Evolutionary conservation across 768 basidiomycete species (phyloP).

Genomic region (Calocybe indica): DNA sequence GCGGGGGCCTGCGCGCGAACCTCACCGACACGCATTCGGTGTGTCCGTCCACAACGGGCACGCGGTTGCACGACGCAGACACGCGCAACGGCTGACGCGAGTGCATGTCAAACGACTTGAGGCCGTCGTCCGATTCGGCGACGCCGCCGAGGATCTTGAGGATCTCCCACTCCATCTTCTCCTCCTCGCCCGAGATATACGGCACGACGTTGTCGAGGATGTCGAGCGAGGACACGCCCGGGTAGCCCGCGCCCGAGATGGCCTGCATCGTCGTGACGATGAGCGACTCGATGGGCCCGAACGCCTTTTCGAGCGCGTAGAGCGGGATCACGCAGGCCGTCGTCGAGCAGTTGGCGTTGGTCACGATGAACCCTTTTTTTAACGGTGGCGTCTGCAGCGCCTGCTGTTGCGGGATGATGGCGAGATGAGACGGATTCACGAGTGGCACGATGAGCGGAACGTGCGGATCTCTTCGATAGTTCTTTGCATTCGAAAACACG

Average conservation of each 20-base stretch:
- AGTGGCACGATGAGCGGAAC: slow-evolving; percentile 96
- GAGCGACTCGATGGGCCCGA: slow-evolving; percentile 90
- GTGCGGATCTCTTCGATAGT: slow-evolving; percentile 84
- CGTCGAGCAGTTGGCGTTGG: slow-evolving; percentile 98
- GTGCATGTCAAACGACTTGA: slow-evolving; percentile 81
- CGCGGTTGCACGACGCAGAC: slow-evolving; percentile 91
- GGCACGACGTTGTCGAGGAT: slow-evolving; percentile 96
- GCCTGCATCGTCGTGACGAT: slow-evolving; percentile 97
- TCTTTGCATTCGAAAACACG: slow-evolving; percentile 97
- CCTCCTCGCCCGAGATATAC: slow-evolving; percentile 89
- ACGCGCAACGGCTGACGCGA: slow-evolving; percentile 74
- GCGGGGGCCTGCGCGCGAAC: slow-evolving; percentile 75
- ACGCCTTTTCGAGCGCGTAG: slow-evolving; percentile 80
- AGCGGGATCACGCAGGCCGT: slow-evolving; percentile 92
- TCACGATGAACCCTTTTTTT: slow-evolving; percentile 89
- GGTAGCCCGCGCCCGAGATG: slow-evolving; percentile 97
- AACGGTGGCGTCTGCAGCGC: slow-evolving; percentile 59
- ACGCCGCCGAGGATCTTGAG: slow-evolving; percentile 93
- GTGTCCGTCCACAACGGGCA: slow-evolving; percentile 94
- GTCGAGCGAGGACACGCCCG: slow-evolving; percentile 84
- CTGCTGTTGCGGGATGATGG: slow-evolving; percentile 81
- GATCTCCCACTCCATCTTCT: slow-evolving; percentile 99
- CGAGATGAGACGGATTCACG: slow-evolving; percentile 83
- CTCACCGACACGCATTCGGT: slow-evolving; percentile 85
- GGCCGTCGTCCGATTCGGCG: slow-evolving; percentile 44